These are phyloP conservation scores for Raddia guianensis DNA, from an alignment of 176 grass and related monocot species.

Conservation along the genomic window DNA sequence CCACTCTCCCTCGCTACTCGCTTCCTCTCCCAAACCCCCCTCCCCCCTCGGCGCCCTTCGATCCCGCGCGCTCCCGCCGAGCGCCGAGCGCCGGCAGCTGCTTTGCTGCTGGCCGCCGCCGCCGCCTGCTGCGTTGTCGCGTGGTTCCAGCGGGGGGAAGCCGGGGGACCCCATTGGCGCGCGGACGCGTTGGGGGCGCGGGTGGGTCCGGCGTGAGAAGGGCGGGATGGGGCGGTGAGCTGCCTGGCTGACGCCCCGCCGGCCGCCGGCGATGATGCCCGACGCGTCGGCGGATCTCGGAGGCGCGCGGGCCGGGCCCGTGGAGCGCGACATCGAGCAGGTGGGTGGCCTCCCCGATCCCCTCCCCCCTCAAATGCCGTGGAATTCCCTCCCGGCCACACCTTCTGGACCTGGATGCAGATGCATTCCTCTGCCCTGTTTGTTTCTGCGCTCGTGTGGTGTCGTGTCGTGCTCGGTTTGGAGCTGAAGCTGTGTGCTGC, in stretches of 20 bases:
- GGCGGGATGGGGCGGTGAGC: constrained; percentile 22
- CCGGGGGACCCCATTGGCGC: constrained; percentile 11
- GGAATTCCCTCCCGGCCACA: not conserved
- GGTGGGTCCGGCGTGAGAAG: constrained; percentile 8
- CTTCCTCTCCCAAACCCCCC: constrained; percentile 4
- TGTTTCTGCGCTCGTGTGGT: not conserved
- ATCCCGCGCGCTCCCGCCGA: not conserved
- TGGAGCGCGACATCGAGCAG: constrained; percentile 88
- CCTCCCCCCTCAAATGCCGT: not conserved
- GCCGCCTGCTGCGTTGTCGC: not conserved
- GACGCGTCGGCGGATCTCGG: constrained; percentile 70
- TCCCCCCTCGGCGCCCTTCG: not conserved
- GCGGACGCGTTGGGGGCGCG: not conserved
- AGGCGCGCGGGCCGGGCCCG: constrained; percentile 44
- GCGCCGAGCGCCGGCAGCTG: not conserved
- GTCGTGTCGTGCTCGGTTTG: not conserved
- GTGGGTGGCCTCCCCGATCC: constrained; percentile 19
- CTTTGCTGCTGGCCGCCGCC: not conserved
- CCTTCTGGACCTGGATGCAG: not conserved
- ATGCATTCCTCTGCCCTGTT: constrained; percentile 1
- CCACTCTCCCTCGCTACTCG: not conserved
- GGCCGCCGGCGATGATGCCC: constrained; percentile 50
- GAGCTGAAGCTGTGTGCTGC: constrained; percentile 5
- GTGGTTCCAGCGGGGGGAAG: not conserved
- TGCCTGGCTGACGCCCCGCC: not conserved